A percentile compares a stretch with the other conserved stretches of the same genome.
phyloP scores from a whole-genome alignment of 106 monocot genomes.

The Dioscorea alata region DNA sequence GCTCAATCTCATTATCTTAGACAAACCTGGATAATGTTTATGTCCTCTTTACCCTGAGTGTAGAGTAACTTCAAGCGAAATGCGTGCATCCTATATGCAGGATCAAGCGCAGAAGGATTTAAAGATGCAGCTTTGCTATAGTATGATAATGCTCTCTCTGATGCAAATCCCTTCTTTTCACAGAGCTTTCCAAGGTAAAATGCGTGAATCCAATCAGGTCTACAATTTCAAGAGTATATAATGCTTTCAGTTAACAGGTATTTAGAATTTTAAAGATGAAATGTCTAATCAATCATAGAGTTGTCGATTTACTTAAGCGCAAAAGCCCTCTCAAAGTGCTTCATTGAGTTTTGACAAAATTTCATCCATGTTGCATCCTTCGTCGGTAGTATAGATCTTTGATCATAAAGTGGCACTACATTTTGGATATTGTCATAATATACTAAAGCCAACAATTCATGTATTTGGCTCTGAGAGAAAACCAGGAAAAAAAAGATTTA shows the following conservation, averaged over 20 bases:
- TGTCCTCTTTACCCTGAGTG: conserved; percentile 48
- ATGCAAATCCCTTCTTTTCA: conserved; percentile 79
- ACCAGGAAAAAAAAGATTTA: neutral
- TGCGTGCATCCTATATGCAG: conserved; percentile 88
- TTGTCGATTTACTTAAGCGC: conserved; percentile 42
- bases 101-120: conserved; percentile 94
- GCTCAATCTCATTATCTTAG: neutral
- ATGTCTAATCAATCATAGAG: neutral
- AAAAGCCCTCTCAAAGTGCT: conserved; percentile 91
- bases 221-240: conserved; percentile 20
- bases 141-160: conserved; percentile 72
- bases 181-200: conserved; percentile 95
- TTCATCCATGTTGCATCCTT: conserved; percentile 70
- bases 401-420: conserved; percentile 97
- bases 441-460: conserved; percentile 88
- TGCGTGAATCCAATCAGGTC: conserved; percentile 88
- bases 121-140: conserved; percentile 62
- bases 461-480: conserved; percentile 62
- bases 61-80: conserved; percentile 89
- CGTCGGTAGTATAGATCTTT: conserved; percentile 56
- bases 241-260: neutral
- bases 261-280: neutral
- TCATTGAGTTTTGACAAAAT: conserved; percentile 81
- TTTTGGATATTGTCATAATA: conserved; percentile 97
- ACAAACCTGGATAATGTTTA: conserved; percentile 60